Conservation (phyloP, 441 rosid species). For the Syzygium malaccense region DNA sequence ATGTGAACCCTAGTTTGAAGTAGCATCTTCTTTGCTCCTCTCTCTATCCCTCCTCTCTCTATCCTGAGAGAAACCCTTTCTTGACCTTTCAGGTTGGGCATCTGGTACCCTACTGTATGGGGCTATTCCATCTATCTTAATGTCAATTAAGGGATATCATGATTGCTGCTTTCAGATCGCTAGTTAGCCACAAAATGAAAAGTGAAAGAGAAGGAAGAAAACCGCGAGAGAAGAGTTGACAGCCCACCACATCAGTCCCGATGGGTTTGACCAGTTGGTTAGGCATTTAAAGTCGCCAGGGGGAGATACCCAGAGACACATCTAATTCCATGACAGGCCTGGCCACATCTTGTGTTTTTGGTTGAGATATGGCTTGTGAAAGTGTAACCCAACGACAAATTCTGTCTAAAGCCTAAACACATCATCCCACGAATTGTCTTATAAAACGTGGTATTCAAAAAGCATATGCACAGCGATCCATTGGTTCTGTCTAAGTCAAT, state of each 20-base stretch:
- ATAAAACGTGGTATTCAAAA: not conserved
- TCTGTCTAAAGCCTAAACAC: not conserved
- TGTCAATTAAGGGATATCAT: not conserved
- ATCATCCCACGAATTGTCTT: not conserved
- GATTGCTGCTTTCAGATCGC: not conserved
- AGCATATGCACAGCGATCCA: not conserved
- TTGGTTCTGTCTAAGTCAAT: not conserved
- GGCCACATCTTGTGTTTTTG: not conserved
- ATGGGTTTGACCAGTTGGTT: not conserved
- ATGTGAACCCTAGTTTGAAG: not conserved
- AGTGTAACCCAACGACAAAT: not conserved
- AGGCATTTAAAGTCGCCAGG: not conserved
- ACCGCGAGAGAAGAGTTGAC: not conserved
- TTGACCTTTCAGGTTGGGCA: not conserved
- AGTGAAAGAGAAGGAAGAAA: not conserved
- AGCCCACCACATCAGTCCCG: not conserved
- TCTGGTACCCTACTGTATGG: not conserved
- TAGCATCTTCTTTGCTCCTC: not conserved
- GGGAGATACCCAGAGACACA: not conserved
- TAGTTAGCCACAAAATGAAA: not conserved
- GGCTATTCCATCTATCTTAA: not conserved
- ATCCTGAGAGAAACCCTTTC: not conserved
- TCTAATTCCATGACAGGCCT: not conserved
- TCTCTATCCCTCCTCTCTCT: not conserved
- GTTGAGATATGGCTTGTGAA: not conserved